Evolutionary conservation across 768 basidiomycete species (phyloP).

Genomic region (Tulasnella sp.): DNA sequence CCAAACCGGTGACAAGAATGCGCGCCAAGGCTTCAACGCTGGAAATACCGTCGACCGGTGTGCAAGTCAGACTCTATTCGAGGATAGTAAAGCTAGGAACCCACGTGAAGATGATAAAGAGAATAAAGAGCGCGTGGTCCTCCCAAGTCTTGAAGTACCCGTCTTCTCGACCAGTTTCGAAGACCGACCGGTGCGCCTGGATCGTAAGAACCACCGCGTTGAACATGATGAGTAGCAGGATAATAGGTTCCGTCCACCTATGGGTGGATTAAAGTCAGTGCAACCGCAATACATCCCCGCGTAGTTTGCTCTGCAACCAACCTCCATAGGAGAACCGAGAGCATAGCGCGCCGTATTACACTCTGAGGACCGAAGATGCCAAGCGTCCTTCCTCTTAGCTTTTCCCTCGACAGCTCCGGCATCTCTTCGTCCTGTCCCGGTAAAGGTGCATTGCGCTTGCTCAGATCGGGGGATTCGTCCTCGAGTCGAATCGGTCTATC

Average conservation of each 20-base stretch:
- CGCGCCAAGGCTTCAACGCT: constrained; percentile 84
- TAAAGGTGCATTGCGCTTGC: constrained; percentile 40
- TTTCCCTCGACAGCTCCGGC: constrained; percentile 46
- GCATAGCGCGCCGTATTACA: constrained; percentile 58
- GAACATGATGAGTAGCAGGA: constrained; percentile 77
- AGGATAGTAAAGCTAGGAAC: constrained; percentile 36
- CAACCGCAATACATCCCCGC: background rate
- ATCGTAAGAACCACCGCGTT: constrained; percentile 79
- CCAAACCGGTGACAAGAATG: constrained; percentile 82
- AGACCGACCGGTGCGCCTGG: constrained; percentile 65
- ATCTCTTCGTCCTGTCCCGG: constrained; percentile 34
- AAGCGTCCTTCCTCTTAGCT: constrained; percentile 71
- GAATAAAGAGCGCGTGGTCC: constrained; percentile 74
- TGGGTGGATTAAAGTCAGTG: constrained; percentile 4
- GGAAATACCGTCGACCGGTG: background rate
- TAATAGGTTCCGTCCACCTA: constrained; percentile 82
- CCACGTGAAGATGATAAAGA: constrained; percentile 85
- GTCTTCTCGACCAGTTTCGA: constrained; percentile 38
- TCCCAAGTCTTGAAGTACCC: constrained; percentile 91
- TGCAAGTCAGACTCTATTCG: background rate
- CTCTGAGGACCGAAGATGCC: constrained; percentile 71
- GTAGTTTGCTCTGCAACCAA: constrained; percentile 45
- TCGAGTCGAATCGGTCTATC: constrained; percentile 36
- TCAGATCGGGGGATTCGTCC: constrained; percentile 1
- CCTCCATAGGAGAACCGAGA: constrained; percentile 66